Conservation (phyloP, 495 filamentous ascomycete genomes). For the Xylaria bambusicola region DNA sequence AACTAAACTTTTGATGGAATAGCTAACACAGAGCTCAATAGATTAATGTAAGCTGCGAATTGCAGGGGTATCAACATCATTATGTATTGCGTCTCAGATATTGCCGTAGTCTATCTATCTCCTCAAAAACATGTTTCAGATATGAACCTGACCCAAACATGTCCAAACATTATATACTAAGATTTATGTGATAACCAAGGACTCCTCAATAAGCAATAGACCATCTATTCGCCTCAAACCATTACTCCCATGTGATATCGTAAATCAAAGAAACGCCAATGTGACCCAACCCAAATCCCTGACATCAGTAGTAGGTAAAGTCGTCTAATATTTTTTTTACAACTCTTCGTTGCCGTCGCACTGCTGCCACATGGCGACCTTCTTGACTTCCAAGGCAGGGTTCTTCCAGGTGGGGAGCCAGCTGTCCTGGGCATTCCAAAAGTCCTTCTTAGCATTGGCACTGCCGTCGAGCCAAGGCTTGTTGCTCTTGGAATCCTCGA, state of each 20-base stretch:
- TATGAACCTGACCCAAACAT: not conserved
- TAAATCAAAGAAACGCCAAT: slow-evolving; percentile 11
- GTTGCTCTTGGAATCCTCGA: slow-evolving; percentile 64
- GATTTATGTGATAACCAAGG: slow-evolving; percentile 6
- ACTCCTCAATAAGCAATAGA: not conserved
- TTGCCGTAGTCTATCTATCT: not conserved
- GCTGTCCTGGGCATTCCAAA: slow-evolving; percentile 64
- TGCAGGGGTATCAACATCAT: slow-evolving; percentile 8
- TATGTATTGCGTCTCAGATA: not conserved
- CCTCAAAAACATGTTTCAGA: not conserved
- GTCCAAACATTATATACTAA: slow-evolving; percentile 12
- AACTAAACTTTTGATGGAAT: not conserved
- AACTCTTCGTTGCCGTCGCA: slow-evolving; percentile 57
- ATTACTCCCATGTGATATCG: slow-evolving; percentile 11
- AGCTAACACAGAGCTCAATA: not conserved
- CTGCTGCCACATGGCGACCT: slow-evolving; percentile 81
- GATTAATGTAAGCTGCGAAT: not conserved
- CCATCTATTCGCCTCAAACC: slow-evolving; percentile 12
- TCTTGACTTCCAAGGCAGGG: slow-evolving; percentile 70
- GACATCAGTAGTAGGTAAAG: not conserved
- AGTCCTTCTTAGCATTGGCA: slow-evolving; percentile 67
- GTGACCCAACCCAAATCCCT: not conserved
- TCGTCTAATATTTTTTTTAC: slow-evolving; percentile 19
- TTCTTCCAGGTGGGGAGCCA: slow-evolving; percentile 78
- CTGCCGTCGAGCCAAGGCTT: slow-evolving; percentile 81